These are phyloP conservation scores for Aureobasidium sp. DNA, from an alignment of 2,329 filamentous ascomycete genomes.

Conservation along the genomic window DNA sequence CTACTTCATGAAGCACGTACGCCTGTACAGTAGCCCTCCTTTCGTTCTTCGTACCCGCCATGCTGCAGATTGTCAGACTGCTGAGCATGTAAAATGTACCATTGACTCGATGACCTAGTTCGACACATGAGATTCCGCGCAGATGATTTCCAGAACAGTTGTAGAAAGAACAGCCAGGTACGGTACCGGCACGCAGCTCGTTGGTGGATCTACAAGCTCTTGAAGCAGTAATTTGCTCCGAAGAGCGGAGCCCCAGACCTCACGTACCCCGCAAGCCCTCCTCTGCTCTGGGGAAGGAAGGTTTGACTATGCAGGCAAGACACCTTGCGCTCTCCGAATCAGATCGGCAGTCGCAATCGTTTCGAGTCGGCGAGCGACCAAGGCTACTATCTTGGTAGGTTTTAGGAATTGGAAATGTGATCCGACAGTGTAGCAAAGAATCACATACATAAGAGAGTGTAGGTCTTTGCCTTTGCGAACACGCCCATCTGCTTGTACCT, in stretches of 20 bases:
- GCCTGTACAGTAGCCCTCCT: background rate
- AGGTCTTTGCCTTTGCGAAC: background rate
- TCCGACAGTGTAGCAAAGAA: background rate
- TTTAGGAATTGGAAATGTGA: background rate
- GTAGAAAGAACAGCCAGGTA: background rate
- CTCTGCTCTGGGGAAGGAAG: background rate
- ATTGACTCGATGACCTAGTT: background rate
- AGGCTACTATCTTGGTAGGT: background rate
- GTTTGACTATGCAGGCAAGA: background rate
- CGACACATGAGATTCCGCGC: background rate
- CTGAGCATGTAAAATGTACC: background rate
- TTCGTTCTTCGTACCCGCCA: background rate
- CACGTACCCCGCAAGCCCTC: background rate
- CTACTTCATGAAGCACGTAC: background rate
- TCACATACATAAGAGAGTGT: background rate
- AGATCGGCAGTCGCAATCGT: background rate
- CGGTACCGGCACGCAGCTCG: background rate
- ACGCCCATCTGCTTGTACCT: background rate
- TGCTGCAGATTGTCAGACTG: background rate
- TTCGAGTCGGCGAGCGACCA: background rate
- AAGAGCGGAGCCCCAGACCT: background rate
- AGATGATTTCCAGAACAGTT: background rate
- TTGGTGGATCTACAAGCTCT: background rate
- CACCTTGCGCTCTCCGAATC: background rate
- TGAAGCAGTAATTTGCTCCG: background rate